phyloP scores from a whole-genome alignment of 2,329 filamentous ascomycete species.

The Thielaviopsis ethacetica region DNA sequence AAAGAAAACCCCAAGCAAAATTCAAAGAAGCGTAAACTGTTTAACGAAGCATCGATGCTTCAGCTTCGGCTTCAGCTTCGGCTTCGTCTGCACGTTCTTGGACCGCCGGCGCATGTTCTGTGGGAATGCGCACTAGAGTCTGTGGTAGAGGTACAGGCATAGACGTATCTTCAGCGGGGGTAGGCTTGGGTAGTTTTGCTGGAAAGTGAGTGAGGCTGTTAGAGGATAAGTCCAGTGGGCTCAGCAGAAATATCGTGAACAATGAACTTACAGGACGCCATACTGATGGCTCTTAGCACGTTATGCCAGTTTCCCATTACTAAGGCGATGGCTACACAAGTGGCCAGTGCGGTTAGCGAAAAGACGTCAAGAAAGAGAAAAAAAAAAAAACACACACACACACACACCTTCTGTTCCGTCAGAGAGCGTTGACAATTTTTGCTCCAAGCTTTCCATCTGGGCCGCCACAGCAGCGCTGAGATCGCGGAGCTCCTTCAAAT shows the following conservation, averaged over 20 bases:
- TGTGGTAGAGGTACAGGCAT: constrained; percentile 42
- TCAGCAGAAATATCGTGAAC: constrained; percentile 17
- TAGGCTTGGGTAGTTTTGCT: constrained; percentile 9
- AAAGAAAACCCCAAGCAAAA: background rate
- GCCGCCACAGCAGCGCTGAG: constrained; percentile 61
- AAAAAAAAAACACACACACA: background rate
- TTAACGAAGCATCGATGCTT: constrained; percentile 16
- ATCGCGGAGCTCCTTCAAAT: constrained; percentile 59
- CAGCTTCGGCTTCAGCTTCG: constrained; percentile 22
- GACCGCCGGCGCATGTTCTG: constrained; percentile 53
- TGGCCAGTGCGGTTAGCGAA: constrained; percentile 4
- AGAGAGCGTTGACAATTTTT: constrained; percentile 60
- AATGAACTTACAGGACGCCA: constrained; percentile 56
- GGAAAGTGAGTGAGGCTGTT: background rate
- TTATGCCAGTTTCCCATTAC: constrained; percentile 81
- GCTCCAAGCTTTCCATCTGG: constrained; percentile 69
- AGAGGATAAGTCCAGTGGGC: background rate
- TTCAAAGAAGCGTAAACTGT: background rate
- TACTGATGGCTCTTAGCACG: constrained; percentile 67
- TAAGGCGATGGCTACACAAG: constrained; percentile 52
- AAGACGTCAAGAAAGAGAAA: background rate
- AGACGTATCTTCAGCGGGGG: background rate
- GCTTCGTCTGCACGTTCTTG: constrained; percentile 42
- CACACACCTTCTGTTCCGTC: constrained; percentile 61
- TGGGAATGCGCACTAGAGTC: constrained; percentile 71